These are phyloP conservation scores for Harringtonia aguacate DNA, from an alignment of 2,329 filamentous ascomycete genomes.

Conservation along the genomic window DNA sequence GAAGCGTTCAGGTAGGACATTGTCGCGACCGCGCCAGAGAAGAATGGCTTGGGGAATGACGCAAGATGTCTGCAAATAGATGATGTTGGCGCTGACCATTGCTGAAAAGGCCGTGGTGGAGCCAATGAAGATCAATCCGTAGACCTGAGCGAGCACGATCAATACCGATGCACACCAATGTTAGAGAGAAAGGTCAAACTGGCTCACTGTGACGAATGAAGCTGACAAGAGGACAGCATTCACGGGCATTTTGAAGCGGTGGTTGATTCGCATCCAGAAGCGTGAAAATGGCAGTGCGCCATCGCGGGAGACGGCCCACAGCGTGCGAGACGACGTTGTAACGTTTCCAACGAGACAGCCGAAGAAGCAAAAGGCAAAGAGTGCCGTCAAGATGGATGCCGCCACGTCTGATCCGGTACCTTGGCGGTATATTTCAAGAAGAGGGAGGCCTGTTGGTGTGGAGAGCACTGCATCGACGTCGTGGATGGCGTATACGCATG, in stretches of 20 bases:
- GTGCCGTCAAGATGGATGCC: slow-evolving; percentile 3
- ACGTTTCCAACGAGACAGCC: slow-evolving; percentile 6
- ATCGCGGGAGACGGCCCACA: slow-evolving; percentile 14
- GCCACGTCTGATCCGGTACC: slow-evolving; percentile 3
- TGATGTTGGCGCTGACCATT: slow-evolving; percentile 8
- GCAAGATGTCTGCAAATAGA: slow-evolving; percentile 7
- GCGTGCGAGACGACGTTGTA: slow-evolving; percentile 6
- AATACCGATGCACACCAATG: too few relatives aligned
- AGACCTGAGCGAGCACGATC: too few relatives aligned
- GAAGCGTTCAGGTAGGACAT: slow-evolving; percentile 14
- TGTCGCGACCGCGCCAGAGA: slow-evolving; percentile 15
- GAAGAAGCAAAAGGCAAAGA: slow-evolving; percentile 11
- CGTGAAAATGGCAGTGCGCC: slow-evolving; percentile 15
- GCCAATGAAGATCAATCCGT: slow-evolving; percentile 19
- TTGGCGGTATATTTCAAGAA: slow-evolving; percentile 9
- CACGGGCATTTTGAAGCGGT: slow-evolving; percentile 15
- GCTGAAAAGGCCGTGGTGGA: slow-evolving; percentile 16
- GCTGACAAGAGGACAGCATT: slow-evolving; percentile 13
- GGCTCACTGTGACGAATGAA: slow-evolving; percentile 3
- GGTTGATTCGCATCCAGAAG: slow-evolving; percentile 14
- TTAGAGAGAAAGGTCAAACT: too few relatives aligned
- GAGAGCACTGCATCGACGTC: slow-evolving; percentile 3
- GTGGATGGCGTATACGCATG: slow-evolving; percentile 9
- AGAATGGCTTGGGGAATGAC: slow-evolving; percentile 17
- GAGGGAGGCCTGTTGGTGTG: slow-evolving; percentile 8